Evolutionary conservation across 495 filamentous ascomycete species (phyloP).

Genomic region (Penicillium bialowiezense): DNA sequence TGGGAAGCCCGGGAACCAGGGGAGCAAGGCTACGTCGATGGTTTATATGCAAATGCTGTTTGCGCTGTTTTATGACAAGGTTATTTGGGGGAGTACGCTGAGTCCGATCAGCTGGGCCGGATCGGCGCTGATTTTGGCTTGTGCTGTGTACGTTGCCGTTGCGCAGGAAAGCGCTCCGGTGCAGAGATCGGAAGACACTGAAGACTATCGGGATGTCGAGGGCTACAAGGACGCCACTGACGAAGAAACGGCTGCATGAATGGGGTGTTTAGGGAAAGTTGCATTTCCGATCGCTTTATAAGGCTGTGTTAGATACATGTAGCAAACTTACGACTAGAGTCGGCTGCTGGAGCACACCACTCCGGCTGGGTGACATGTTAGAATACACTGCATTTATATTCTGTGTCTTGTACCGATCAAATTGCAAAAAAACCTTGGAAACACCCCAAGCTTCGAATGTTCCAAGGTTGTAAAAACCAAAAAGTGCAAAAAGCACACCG

Average conservation of each 20-base stretch:
- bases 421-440: no score
- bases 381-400: neutral
- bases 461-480: no score
- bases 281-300: neutral
- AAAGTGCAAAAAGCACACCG: constrained; percentile 5
- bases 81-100: constrained; percentile 72
- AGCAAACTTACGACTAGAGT: neutral
- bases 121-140: constrained; percentile 74
- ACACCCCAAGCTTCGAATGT: no score
- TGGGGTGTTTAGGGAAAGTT: neutral
- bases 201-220: constrained; percentile 3
- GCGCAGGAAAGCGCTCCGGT: constrained; percentile 31
- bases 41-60: constrained; percentile 92
- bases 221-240: constrained; percentile 8
- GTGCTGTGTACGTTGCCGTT: constrained; percentile 76
- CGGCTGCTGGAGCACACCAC: constrained; percentile 4
- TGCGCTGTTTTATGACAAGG: constrained; percentile 75
- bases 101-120: constrained; percentile 65
- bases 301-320: no score
- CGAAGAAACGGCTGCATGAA: constrained; percentile 1
- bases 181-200: neutral
- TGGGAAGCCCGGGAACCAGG: constrained; percentile 27
- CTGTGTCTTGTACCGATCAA: no score
- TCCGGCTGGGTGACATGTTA: neutral
- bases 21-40: constrained; percentile 81